Conservation (phyloP, 2,329 filamentous ascomycete genomes). For the Orbilia brochopaga region DNA sequence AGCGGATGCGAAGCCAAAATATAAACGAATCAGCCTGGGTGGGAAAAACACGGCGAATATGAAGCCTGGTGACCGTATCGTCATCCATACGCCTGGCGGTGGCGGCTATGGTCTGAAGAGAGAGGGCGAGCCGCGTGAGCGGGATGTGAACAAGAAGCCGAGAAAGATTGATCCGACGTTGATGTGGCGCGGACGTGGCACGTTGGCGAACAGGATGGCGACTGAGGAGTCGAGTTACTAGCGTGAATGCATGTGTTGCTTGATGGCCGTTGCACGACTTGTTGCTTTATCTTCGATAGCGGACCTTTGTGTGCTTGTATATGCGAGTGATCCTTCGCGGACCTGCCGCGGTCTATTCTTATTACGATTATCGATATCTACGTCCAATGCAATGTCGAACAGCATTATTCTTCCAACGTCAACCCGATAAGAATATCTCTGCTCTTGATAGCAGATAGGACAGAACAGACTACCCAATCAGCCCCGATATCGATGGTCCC, state of each 20-base stretch:
- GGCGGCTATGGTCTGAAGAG: constrained; percentile 65
- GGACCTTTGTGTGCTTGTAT: too few species aligned
- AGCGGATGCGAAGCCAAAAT: constrained; percentile 61
- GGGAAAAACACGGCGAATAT: constrained; percentile 81
- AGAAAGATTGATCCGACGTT: constrained; percentile 68
- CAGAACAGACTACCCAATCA: too few species aligned
- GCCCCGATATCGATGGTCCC: too few species aligned
- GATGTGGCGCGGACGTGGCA: constrained; percentile 66
- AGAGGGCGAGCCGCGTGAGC: constrained; percentile 62
- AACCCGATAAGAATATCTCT: too few species aligned
- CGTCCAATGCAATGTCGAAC: neutral
- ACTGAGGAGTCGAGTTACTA: constrained; percentile 62
- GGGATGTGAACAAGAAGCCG: constrained; percentile 62
- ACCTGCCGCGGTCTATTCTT: too few species aligned
- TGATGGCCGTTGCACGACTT: too few species aligned
- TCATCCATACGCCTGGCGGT: constrained; percentile 77
- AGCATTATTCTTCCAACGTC: too few species aligned
- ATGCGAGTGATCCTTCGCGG: too few species aligned
- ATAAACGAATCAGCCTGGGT: constrained; percentile 73
- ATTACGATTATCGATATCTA: neutral
- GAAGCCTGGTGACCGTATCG: constrained; percentile 77
- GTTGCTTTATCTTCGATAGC: too few species aligned
- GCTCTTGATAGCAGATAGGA: too few species aligned
- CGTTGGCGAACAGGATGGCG: constrained; percentile 61
- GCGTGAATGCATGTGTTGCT: neutral